phyloP scores from a whole-genome alignment of 73 alveolate genomes.

The Paramecium pentaurelia region DNA sequence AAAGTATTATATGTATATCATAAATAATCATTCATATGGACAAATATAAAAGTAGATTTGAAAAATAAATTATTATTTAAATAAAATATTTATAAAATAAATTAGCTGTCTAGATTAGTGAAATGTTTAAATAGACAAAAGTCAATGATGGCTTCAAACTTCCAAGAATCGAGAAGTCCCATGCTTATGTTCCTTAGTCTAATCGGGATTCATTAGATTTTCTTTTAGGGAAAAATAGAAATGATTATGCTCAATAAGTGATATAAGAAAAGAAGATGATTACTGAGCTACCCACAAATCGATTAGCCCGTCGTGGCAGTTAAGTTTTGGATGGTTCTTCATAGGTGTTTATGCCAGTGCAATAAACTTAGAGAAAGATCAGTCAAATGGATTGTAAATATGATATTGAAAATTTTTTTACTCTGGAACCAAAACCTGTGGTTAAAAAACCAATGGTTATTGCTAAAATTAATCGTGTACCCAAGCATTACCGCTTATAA shows the following conservation, averaged over 20 bases:
- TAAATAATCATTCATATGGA: neutral
- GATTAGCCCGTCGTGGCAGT: constrained; percentile 1
- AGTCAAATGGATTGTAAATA: neutral
- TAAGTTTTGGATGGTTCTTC: neutral
- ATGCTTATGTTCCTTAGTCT: neutral
- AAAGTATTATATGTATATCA: neutral
- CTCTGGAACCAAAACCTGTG: neutral
- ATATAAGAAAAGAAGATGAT: neutral
- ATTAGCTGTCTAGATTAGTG: neutral
- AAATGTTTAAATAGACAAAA: neutral
- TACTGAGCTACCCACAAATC: neutral
- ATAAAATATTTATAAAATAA: neutral
- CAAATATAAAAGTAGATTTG: neutral
- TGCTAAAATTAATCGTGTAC: neutral
- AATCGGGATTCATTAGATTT: neutral
- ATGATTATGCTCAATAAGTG: neutral
- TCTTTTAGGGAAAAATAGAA: neutral
- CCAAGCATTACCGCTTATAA: neutral
- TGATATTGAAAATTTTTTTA: neutral
- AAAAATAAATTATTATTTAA: neutral
- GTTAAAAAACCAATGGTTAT: neutral
- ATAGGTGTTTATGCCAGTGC: neutral
- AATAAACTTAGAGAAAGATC: neutral
- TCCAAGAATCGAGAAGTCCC: neutral
- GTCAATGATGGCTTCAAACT: neutral